phyloP scores from a whole-genome alignment of 345 rosid species.

The Hibiscus tridactylites region DNA sequence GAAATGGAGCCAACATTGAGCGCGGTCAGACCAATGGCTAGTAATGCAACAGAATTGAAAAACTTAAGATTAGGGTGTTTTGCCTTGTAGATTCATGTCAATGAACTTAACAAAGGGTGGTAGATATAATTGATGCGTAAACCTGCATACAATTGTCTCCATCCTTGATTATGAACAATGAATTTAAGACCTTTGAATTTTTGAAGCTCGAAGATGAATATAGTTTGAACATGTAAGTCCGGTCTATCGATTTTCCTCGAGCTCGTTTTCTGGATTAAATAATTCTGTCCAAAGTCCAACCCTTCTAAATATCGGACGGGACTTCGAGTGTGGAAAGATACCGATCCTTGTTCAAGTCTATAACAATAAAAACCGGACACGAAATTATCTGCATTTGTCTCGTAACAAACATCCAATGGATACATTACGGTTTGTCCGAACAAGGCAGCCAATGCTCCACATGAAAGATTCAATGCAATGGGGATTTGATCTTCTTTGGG shows the following conservation, averaged over 20 bases:
- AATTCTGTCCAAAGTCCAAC: too few species aligned
- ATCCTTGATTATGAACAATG: slow-evolving; percentile 67
- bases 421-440: slow-evolving; percentile 86
- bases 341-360: not conserved
- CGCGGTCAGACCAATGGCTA: slow-evolving; percentile 5
- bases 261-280: too few species aligned
- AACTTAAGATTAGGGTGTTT: too few species aligned
- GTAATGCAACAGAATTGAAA: not conserved
- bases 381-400: slow-evolving; percentile 88
- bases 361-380: not conserved
- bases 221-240: not conserved
- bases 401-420: slow-evolving; percentile 87
- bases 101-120: not conserved
- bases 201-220: not conserved
- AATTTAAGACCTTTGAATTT: slow-evolving; percentile 34
- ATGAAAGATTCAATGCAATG: slow-evolving; percentile 65
- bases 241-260: not conserved
- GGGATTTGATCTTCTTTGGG: slow-evolving; percentile 84
- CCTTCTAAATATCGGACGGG: too few species aligned
- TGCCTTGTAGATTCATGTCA: not conserved
- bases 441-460: slow-evolving; percentile 90
- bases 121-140: slow-evolving; percentile 55
- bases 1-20: too few species aligned
- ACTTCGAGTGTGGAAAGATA: too few species aligned
- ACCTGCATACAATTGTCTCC: slow-evolving; percentile 95